Conservation (phyloP, 202 grass and related monocot genomes). For the Panicum virgatum region DNA sequence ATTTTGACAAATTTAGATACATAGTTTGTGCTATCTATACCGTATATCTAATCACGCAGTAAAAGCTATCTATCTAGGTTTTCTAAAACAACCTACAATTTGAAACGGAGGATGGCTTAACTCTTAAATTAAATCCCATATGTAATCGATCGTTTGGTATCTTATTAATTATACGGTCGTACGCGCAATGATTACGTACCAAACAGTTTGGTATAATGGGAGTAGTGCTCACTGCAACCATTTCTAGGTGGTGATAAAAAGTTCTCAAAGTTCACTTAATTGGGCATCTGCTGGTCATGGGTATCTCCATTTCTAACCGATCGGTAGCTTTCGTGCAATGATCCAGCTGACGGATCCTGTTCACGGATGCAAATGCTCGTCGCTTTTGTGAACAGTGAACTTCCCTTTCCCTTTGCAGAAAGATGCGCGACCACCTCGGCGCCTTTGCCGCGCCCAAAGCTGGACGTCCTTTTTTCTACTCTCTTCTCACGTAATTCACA, state of each 20-base stretch:
- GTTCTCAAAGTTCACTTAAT: neutral
- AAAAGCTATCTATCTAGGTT: no score
- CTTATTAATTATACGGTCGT: neutral
- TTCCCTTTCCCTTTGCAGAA: slow-evolving; percentile 39
- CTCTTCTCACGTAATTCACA: neutral
- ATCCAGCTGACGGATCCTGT: slow-evolving; percentile 11
- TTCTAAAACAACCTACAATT: no score
- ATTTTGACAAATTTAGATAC: no score
- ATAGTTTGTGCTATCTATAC: no score
- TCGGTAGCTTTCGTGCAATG: neutral
- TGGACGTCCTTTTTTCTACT: neutral
- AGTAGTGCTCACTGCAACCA: neutral
- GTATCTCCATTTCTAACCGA: neutral
- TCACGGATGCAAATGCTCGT: slow-evolving; percentile 2
- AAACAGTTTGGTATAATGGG: neutral
- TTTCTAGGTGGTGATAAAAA: neutral
- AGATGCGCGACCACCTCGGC: slow-evolving; percentile 35
- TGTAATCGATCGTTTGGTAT: neutral
- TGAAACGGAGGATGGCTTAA: no score
- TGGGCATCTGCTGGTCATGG: neutral
- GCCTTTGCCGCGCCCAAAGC: slow-evolving; percentile 32
- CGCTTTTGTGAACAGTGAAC: slow-evolving; percentile 8
- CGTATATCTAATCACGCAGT: no score
- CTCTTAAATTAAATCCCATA: neutral
- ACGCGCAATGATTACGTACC: neutral